phyloP scores from a whole-genome alignment of 345 rosid genomes.

The Turnera subulata region DNA sequence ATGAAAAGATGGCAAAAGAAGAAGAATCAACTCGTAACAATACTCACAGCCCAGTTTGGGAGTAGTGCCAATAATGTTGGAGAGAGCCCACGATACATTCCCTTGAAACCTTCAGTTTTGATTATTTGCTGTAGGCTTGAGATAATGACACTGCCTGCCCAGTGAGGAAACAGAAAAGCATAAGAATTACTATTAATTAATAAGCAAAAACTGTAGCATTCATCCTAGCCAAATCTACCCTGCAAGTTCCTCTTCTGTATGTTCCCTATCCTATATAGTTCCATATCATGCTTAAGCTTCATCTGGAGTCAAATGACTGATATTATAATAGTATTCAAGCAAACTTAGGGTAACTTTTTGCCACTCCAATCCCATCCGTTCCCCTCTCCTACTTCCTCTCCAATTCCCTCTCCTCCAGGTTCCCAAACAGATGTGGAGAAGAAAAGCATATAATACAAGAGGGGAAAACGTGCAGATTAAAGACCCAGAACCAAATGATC shows the following conservation, averaged over 20 bases:
- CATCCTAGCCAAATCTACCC: background rate
- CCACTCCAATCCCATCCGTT: too few species aligned
- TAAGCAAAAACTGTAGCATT: slow-evolving; percentile 14
- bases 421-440: too few species aligned
- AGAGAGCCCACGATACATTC: slow-evolving; percentile 91
- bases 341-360: too few species aligned
- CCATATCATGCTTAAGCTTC: background rate
- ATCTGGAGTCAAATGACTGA: too few species aligned
- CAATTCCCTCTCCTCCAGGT: too few species aligned
- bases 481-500: background rate
- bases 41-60: slow-evolving; percentile 96
- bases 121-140: slow-evolving; percentile 60
- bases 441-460: too few species aligned
- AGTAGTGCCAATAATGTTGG: slow-evolving; percentile 89
- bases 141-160: slow-evolving; percentile 69
- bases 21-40: slow-evolving; percentile 4
- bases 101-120: slow-evolving; percentile 68
- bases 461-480: too few species aligned
- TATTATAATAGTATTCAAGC: too few species aligned
- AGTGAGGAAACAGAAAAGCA: slow-evolving; percentile 9
- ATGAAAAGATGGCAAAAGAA: background rate
- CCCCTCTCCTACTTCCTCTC: too few species aligned
- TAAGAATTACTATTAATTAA: background rate
- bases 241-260: background rate
- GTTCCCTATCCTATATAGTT: background rate